A percentile compares a stretch with the other conserved stretches of the same genome.
phyloP scores from a whole-genome alignment of 805 yeast genomes.

The Sungouiozyma ichnusensis region DNA sequence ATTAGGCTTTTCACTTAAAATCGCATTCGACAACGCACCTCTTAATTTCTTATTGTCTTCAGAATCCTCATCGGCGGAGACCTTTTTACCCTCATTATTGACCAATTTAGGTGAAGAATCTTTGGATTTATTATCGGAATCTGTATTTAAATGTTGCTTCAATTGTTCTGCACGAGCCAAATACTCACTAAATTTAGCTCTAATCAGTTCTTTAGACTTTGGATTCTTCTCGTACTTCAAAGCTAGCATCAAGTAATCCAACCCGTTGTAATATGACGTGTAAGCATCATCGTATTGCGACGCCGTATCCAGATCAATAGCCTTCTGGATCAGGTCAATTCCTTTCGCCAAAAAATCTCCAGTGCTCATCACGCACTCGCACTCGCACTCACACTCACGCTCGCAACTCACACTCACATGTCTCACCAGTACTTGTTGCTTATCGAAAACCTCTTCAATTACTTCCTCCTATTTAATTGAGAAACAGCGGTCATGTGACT shows the following conservation, averaged over 20 bases:
- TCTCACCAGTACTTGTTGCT: too few relatives aligned
- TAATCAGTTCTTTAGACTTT: conserved; percentile 76
- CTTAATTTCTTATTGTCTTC: conserved; percentile 81
- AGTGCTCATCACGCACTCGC: conserved; percentile 28
- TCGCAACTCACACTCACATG: background rate
- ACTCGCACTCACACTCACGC: background rate
- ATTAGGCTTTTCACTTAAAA: conserved; percentile 83
- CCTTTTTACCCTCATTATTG: conserved; percentile 28
- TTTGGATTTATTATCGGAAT: conserved; percentile 37
- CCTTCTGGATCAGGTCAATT: conserved; percentile 87
- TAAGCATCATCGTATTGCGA: conserved; percentile 90
- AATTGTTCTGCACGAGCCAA: conserved; percentile 87
- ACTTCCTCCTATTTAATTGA: background rate
- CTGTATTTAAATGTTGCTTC: conserved; percentile 75
- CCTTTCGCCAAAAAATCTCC: conserved; percentile 86
- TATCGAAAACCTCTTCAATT: too few relatives aligned
- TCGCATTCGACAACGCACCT: conserved; percentile 87
- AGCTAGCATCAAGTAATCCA: conserved; percentile 92
- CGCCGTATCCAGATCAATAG: conserved; percentile 88
- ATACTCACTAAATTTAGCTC: conserved; percentile 85
- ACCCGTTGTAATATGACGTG: conserved; percentile 80
- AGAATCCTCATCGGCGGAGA: conserved; percentile 53
- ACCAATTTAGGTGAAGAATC: conserved; percentile 39
- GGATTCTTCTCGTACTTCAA: conserved; percentile 89
- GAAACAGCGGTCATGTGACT: background rate